Evolutionary conservation across 441 rosid genomes (phyloP).

Genomic region (Lepidium campestre): DNA sequence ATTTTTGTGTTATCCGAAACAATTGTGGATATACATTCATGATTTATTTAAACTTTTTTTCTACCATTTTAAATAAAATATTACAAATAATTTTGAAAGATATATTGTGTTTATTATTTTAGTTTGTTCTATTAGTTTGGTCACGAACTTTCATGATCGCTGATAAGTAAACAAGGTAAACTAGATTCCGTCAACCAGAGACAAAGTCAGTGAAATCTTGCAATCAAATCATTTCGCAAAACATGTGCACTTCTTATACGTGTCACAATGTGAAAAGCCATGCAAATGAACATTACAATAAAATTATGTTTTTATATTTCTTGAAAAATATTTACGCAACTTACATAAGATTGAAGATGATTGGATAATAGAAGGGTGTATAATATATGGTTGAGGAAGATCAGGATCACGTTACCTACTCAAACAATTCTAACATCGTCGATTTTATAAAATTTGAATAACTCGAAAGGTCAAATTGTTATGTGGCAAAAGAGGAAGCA

Average conservation of each 20-base stretch:
- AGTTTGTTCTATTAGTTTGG: not conserved
- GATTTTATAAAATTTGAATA: not conserved
- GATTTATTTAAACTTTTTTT: not conserved
- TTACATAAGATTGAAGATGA: not conserved
- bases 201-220: not conserved
- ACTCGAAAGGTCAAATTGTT: constrained; percentile 8
- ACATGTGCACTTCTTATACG: not conserved
- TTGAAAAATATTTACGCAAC: not conserved
- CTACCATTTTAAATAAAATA: not conserved
- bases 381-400: constrained; percentile 22
- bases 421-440: not conserved
- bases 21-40: not conserved
- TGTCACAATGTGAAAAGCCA: not conserved
- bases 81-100: not conserved
- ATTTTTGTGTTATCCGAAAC: not conserved
- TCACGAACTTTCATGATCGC: not conserved
- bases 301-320: not conserved
- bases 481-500: constrained; percentile 29
- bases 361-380: not conserved
- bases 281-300: not conserved
- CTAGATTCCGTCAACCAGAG: not conserved
- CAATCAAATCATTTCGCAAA: constrained; percentile 1
- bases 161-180: not conserved
- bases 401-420: constrained; percentile 29
- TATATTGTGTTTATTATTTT: not conserved